Percentiles rank a stretch among this genome's conserved stretches.
These are phyloP conservation scores for Komagataella mondaviorum DNA, from an alignment of 805 yeast species.

Conservation along the genomic window DNA sequence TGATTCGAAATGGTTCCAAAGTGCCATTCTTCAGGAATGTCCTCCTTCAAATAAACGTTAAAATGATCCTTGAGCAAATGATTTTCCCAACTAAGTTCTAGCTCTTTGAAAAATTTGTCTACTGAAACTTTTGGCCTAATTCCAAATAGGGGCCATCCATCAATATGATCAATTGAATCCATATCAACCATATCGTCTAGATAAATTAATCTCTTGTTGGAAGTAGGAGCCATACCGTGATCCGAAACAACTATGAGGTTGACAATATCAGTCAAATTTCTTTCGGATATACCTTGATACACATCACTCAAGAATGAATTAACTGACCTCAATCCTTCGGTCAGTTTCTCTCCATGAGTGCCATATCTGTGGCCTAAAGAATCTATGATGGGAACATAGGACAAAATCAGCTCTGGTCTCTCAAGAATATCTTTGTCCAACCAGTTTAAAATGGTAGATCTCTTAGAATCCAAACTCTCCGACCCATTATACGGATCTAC, in stretches of 20 bases:
- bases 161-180: conserved; percentile 41
- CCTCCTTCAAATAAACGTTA: conserved; percentile 37
- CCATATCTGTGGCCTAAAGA: conserved; percentile 68
- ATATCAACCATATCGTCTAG: conserved; percentile 60
- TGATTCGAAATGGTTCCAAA: conserved; percentile 30
- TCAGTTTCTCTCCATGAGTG: conserved; percentile 43
- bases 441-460: conserved; percentile 49
- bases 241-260: conserved; percentile 76
- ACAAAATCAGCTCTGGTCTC: conserved; percentile 66
- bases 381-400: conserved; percentile 76
- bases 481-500: conserved; percentile 54
- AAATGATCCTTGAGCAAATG: conserved; percentile 20
- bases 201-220: conserved; percentile 51
- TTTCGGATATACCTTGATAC: conserved; percentile 27
- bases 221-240: conserved; percentile 90
- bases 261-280: conserved; percentile 52
- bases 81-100: conserved; percentile 18
- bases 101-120: conserved; percentile 31
- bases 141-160: conserved; percentile 84
- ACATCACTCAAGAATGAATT: conserved; percentile 49
- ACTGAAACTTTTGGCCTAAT: conserved; percentile 40
- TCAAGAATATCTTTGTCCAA: conserved; percentile 38
- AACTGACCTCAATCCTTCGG: conserved; percentile 42
- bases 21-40: conserved; percentile 37
- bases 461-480: conserved; percentile 45